phyloP scores from a whole-genome alignment of 208 protist species.

The Herpetomonas samuelpessoai region DNA sequence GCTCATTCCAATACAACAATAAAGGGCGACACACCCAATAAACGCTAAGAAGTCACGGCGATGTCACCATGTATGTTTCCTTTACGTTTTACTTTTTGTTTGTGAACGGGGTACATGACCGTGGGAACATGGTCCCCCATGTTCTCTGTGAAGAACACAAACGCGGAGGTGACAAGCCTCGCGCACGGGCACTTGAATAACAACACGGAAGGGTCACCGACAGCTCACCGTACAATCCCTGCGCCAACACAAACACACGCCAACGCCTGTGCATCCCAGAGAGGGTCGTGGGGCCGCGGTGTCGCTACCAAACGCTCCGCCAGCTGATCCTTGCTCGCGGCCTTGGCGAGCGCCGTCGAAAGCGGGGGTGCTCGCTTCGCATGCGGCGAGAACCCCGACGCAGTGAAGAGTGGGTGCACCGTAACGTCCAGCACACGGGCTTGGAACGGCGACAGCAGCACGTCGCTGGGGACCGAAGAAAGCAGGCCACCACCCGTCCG shows the following conservation, averaged over 20 bases:
- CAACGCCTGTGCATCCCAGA: constrained; percentile 83
- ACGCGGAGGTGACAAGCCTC: too few relatives aligned
- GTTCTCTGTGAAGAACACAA: constrained; percentile 1
- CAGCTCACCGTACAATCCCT: constrained; percentile 28
- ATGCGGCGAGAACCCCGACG: constrained; percentile 40
- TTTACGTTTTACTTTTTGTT: too few relatives aligned
- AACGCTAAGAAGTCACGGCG: too few relatives aligned
- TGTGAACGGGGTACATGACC: too few relatives aligned
- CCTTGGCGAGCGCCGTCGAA: constrained; percentile 36
- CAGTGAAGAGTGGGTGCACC: constrained; percentile 53
- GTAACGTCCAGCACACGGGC: constrained; percentile 57
- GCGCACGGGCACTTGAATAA: too few relatives aligned
- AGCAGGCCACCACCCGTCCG: neutral
- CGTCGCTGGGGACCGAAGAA: constrained; percentile 10
- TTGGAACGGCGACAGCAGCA: constrained; percentile 40
- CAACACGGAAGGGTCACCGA: neutral
- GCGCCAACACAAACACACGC: constrained; percentile 52
- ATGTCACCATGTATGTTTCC: too few relatives aligned
- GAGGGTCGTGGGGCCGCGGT: constrained; percentile 47
- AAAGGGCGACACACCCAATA: too few relatives aligned
- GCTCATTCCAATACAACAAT: too few relatives aligned
- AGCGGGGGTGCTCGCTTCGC: constrained; percentile 31
- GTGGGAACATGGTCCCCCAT: too few relatives aligned
- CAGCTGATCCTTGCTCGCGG: constrained; percentile 25
- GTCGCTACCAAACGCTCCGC: constrained; percentile 24